These are phyloP conservation scores for Claviceps citrina DNA, from an alignment of 2,329 filamentous ascomycete genomes.

Conservation along the genomic window DNA sequence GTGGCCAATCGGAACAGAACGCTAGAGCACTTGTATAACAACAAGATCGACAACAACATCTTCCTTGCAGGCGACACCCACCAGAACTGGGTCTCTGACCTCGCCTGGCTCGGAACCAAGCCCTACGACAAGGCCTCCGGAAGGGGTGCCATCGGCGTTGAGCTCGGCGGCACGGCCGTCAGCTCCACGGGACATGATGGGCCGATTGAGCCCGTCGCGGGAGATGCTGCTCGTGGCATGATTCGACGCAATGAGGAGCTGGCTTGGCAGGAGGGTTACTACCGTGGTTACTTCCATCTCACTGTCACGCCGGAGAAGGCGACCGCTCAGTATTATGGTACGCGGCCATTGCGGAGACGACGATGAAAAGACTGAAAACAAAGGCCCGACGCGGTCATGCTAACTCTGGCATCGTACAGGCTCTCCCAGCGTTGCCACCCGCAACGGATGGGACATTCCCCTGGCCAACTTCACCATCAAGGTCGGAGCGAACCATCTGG, in stretches of 20 bases:
- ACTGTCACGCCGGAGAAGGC: conserved; percentile 40
- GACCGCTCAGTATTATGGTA: conserved; percentile 49
- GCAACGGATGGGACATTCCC: conserved; percentile 49
- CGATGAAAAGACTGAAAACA: neutral
- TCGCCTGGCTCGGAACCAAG: conserved; percentile 41
- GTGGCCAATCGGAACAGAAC: conserved; percentile 57
- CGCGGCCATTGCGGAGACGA: too few relatives aligned
- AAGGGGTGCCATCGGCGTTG: conserved; percentile 41
- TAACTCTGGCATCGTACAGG: conserved; percentile 8
- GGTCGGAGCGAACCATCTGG: conserved; percentile 42
- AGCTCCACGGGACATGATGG: conserved; percentile 43
- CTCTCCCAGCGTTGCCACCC: conserved; percentile 38
- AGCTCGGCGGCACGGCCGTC: conserved; percentile 54
- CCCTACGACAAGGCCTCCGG: conserved; percentile 39
- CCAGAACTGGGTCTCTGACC: conserved; percentile 44
- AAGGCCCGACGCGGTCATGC: too few relatives aligned
- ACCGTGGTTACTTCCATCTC: conserved; percentile 57
- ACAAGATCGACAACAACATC: conserved; percentile 57
- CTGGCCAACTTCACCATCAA: conserved; percentile 56
- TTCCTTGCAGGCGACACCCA: conserved; percentile 59
- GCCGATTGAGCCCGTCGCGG: conserved; percentile 35
- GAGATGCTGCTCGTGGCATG: conserved; percentile 31
- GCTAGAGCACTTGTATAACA: conserved; percentile 47
- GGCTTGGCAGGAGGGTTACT: conserved; percentile 60
- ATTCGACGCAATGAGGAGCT: conserved; percentile 43